Evolutionary conservation across 1,284 basidiomycete species (phyloP).

Genomic region (Neonothopanus nambi): DNA sequence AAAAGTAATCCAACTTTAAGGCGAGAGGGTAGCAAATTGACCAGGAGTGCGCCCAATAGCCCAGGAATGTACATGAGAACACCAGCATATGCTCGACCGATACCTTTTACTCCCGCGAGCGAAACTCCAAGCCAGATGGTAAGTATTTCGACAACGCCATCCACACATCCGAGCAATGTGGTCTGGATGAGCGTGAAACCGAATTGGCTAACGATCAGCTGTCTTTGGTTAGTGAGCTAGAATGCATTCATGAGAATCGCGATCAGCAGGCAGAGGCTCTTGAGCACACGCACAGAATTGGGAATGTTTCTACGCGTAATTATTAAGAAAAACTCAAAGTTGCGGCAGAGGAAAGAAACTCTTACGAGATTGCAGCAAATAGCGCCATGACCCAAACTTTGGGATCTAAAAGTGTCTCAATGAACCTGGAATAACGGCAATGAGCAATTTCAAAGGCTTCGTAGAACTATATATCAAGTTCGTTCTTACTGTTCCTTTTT

Average conservation of each 20-base stretch:
- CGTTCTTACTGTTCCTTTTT: conserved; percentile 64
- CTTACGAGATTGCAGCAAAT: conserved; percentile 14
- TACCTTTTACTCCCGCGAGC: conserved; percentile 48
- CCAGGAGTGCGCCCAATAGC: conserved; percentile 66
- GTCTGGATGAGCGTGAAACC: conserved; percentile 73
- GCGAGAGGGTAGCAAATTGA: conserved; percentile 64
- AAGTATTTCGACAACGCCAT: conserved; percentile 70
- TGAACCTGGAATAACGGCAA: conserved; percentile 8
- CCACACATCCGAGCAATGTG: conserved; percentile 74
- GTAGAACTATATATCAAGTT: background rate
- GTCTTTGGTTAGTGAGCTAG: conserved; percentile 73
- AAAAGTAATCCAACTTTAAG: conserved; percentile 72
- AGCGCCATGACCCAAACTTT: conserved; percentile 17
- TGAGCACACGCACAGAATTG: conserved; percentile 35
- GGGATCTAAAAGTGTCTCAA: conserved; percentile 13
- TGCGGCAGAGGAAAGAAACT: conserved; percentile 1
- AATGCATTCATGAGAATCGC: background rate
- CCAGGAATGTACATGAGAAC: conserved; percentile 69
- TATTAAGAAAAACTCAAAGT: background rate
- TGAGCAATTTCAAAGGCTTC: background rate
- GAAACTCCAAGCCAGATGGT: conserved; percentile 61
- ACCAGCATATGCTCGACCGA: conserved; percentile 63
- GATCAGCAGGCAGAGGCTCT: too few relatives aligned
- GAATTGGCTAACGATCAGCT: conserved; percentile 73
- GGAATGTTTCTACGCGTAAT: conserved; percentile 45